Evolutionary conservation across 2,329 filamentous ascomycete species (phyloP).

Genomic region (Trichoderma guizhouense): DNA sequence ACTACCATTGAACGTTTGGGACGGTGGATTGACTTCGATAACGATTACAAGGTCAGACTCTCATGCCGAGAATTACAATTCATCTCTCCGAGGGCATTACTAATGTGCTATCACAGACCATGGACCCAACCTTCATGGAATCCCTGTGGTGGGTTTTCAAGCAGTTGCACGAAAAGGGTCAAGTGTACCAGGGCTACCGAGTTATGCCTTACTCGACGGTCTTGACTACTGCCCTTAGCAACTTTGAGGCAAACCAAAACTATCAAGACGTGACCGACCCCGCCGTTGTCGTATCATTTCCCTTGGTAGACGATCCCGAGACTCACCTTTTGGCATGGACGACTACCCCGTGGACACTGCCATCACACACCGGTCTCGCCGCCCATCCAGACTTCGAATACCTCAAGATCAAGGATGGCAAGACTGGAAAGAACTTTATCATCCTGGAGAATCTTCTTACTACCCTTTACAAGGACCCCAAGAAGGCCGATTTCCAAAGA

Average conservation of each 20-base stretch:
- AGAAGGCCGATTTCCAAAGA: constrained; percentile 90
- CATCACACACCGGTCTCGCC: constrained; percentile 74
- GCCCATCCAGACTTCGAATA: constrained; percentile 83
- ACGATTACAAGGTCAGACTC: constrained; percentile 76
- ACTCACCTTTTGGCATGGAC: constrained; percentile 83
- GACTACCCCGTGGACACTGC: constrained; percentile 81
- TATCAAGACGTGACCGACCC: constrained; percentile 93
- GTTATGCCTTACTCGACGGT: constrained; percentile 96
- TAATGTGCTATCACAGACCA: constrained; percentile 55
- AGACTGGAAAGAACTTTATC: constrained; percentile 78
- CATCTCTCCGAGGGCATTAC: neutral
- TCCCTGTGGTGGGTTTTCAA: constrained; percentile 97
- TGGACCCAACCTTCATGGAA: constrained; percentile 96
- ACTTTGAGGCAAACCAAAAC: constrained; percentile 92
- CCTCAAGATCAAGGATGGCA: constrained; percentile 79
- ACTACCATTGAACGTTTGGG: constrained; percentile 83
- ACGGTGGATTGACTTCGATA: constrained; percentile 97
- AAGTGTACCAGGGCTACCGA: constrained; percentile 84
- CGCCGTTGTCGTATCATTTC: constrained; percentile 83
- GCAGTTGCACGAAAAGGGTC: constrained; percentile 82
- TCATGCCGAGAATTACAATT: neutral
- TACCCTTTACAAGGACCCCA: constrained; percentile 89
- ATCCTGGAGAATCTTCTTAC: constrained; percentile 76
- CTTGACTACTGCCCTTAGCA: constrained; percentile 83
- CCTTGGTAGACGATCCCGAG: constrained; percentile 71